phyloP scores from a whole-genome alignment of 2,329 filamentous ascomycete genomes.

The Fusarium subglutinans region DNA sequence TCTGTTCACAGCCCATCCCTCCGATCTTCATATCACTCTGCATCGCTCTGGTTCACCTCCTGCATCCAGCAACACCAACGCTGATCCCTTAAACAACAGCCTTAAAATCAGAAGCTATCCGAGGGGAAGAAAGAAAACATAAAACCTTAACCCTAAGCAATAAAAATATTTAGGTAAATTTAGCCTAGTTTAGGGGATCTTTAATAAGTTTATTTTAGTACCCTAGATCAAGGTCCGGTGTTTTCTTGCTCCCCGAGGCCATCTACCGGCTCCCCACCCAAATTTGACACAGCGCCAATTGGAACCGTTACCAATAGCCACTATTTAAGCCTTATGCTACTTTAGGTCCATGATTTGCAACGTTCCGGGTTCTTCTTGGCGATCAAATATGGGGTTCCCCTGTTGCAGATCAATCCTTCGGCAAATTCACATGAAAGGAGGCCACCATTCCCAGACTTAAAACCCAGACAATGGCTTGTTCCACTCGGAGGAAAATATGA shows the following conservation, averaged over 20 bases:
- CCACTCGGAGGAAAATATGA: fast-evolving
- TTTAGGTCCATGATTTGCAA: background rate
- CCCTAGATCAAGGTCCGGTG: no score
- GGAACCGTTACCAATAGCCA: background rate
- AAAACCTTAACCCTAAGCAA: no score
- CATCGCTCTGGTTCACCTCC: background rate
- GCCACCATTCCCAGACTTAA: fast-evolving
- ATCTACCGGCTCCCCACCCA: background rate
- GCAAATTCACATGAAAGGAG: background rate
- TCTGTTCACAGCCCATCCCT: background rate
- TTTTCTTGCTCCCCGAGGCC: no score
- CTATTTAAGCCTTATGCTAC: background rate
- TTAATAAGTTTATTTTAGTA: no score
- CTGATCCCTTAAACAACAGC: background rate
- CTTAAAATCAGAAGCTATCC: background rate
- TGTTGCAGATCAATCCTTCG: background rate
- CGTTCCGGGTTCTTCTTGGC: background rate
- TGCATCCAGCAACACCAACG: background rate
- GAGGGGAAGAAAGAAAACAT: no score
- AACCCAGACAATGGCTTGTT: background rate
- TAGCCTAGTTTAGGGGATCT: no score
- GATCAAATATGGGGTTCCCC: background rate
- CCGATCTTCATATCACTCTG: background rate
- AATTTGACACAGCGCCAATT: background rate
- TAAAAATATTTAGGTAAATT: no score